phyloP scores from a whole-genome alignment of 345 rosid species.

The Citrus cavaleriei region DNA sequence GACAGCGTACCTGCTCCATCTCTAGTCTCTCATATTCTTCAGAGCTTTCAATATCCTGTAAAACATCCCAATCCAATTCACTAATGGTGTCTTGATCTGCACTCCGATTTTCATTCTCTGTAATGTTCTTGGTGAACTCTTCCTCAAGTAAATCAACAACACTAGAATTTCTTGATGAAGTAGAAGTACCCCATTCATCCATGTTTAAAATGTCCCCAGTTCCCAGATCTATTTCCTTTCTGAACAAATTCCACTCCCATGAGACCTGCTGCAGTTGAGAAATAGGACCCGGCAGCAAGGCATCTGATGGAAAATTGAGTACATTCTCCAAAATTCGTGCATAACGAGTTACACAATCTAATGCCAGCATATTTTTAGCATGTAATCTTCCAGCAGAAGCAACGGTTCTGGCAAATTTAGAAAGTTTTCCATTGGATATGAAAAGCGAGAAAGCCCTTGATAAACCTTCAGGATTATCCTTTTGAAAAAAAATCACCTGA shows the following conservation, averaged over 20 bases:
- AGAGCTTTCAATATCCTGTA: conserved; percentile 52
- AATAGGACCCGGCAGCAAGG: conserved; percentile 59
- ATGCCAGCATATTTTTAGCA: conserved; percentile 76
- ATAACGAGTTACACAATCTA: conserved; percentile 71
- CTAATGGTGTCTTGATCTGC: conserved; percentile 50
- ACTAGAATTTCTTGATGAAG: conserved; percentile 34
- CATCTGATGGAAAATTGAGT: conserved; percentile 75
- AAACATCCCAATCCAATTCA: conserved; percentile 65
- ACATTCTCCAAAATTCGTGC: conserved; percentile 75
- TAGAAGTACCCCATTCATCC: conserved; percentile 23
- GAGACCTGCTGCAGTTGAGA: conserved; percentile 49
- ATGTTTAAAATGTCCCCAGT: conserved; percentile 27
- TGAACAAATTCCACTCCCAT: conserved; percentile 83
- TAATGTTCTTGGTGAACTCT: conserved; percentile 35
- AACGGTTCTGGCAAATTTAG: conserved; percentile 63
- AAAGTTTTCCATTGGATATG: conserved; percentile 72
- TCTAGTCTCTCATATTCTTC: conserved; percentile 81
- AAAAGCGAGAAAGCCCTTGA: conserved; percentile 64
- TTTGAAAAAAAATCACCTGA: conserved; percentile 63
- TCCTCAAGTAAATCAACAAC: conserved; percentile 62
- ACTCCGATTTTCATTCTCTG: conserved; percentile 40
- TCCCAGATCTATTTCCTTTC: conserved; percentile 38
- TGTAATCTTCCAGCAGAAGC: conserved; percentile 76
- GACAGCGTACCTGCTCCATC: conserved; percentile 72
- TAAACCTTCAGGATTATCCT: conserved; percentile 65